These are phyloP conservation scores for Metarhizium album DNA, from an alignment of 2,329 filamentous ascomycete species.

Conservation along the genomic window DNA sequence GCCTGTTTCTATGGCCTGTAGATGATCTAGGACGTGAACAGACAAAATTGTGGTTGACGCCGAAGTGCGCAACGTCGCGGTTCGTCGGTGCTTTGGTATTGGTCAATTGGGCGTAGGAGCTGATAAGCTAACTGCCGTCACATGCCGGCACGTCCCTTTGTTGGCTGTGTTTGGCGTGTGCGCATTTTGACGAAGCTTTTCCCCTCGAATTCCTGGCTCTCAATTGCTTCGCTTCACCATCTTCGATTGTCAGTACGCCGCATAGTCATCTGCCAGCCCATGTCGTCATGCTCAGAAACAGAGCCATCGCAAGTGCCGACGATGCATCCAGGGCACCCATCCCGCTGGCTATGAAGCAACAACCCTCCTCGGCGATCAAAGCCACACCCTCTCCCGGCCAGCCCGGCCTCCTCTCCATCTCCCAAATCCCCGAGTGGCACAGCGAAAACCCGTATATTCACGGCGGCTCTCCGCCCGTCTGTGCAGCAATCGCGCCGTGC, in stretches of 20 bases:
- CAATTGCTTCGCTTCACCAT: neutral
- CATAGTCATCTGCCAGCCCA: neutral
- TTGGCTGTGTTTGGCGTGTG: neutral
- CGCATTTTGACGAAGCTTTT: neutral
- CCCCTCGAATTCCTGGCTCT: neutral
- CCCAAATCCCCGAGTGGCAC: constrained; percentile 28
- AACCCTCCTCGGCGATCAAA: neutral
- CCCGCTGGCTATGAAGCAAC: neutral
- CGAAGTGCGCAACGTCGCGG: neutral
- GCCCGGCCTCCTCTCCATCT: neutral
- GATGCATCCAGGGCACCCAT: neutral
- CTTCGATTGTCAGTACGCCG: neutral
- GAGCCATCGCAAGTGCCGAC: neutral
- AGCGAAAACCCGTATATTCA: constrained; percentile 30
- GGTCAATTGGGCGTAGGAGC: neutral
- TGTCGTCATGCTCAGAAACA: neutral
- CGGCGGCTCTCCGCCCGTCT: constrained; percentile 31
- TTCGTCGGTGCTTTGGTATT: neutral
- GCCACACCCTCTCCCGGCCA: neutral
- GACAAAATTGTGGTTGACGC: neutral
- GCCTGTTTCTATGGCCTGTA: neutral
- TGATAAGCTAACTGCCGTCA: neutral
- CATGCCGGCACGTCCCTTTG: neutral
- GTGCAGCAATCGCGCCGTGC: constrained; percentile 23
- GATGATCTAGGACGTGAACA: neutral